Conservation (phyloP, 2,329 filamentous ascomycete genomes). For the Monosporascus sp. region DNA sequence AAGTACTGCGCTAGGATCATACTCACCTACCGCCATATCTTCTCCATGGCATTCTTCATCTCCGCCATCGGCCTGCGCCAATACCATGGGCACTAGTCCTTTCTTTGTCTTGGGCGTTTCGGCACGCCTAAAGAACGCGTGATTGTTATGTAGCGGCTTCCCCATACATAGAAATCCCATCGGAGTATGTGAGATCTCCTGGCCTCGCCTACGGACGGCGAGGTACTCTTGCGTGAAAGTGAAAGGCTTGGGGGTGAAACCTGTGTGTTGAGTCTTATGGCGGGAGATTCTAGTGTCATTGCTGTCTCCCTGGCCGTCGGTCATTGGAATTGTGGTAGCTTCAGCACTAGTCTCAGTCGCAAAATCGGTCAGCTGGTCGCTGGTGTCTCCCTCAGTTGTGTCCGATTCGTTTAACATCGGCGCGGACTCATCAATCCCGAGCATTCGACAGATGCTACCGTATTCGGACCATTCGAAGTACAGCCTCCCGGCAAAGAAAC, state of each 20-base stretch:
- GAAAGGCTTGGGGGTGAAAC: conserved; percentile 30
- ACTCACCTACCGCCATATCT: conserved; percentile 14
- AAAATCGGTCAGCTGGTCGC: conserved; percentile 3
- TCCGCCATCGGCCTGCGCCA: conserved; percentile 3
- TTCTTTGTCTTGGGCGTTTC: conserved; percentile 3
- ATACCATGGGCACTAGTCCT: conserved; percentile 6
- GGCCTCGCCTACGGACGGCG: conserved; percentile 45
- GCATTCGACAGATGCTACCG: conserved; percentile 21
- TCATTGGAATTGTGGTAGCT: not conserved
- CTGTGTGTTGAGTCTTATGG: conserved; percentile 7
- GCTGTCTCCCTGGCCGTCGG: conserved; percentile 1
- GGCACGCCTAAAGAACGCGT: conserved; percentile 44
- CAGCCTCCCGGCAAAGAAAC: conserved; percentile 53
- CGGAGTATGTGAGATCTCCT: conserved; percentile 53
- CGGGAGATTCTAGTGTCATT: not conserved
- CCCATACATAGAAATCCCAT: conserved; percentile 53
- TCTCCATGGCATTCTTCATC: conserved; percentile 9
- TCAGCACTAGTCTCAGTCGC: not conserved
- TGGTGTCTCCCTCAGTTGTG: conserved; percentile 9
- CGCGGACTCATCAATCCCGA: conserved; percentile 22
- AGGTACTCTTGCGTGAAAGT: conserved; percentile 53
- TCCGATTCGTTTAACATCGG: conserved; percentile 10
- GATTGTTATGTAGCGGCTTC: conserved; percentile 38
- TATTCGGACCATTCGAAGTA: conserved; percentile 52
- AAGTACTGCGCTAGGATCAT: conserved; percentile 14